A percentile compares a stretch with the other conserved stretches of the same genome.
These are phyloP conservation scores for Candida silvicultrix DNA, from an alignment of 805 yeast genomes.

Conservation along the genomic window DNA sequence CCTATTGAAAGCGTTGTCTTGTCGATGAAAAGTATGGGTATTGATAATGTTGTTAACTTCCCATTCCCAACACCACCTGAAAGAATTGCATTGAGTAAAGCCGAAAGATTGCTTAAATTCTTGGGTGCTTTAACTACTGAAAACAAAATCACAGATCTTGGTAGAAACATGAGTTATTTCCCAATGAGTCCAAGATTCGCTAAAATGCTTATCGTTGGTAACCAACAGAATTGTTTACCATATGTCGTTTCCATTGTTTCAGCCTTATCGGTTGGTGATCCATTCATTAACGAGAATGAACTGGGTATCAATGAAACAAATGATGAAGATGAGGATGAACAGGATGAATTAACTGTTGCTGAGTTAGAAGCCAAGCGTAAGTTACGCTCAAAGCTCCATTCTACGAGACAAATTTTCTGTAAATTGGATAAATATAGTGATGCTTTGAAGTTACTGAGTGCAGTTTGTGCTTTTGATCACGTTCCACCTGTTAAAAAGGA, in stretches of 20 bases:
- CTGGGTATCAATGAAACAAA: conserved; percentile 42
- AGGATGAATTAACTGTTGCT: conserved; percentile 29
- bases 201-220: conserved; percentile 81
- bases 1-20: conserved; percentile 95
- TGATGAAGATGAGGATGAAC: conserved; percentile 25
- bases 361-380: conserved; percentile 28
- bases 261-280: conserved; percentile 90
- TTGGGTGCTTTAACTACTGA: conserved; percentile 68
- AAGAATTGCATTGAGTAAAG: conserved; percentile 47
- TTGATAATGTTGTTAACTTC: conserved; percentile 81
- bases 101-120: conserved; percentile 59
- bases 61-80: conserved; percentile 97
- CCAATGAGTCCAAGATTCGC: conserved; percentile 94
- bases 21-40: conserved; percentile 96
- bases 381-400: conserved; percentile 45
- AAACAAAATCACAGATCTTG: conserved; percentile 64
- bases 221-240: conserved; percentile 79
- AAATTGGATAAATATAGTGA: conserved; percentile 73
- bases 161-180: conserved; percentile 80
- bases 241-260: conserved; percentile 90
- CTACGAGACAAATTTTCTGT: conserved; percentile 54
- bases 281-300: conserved; percentile 72
- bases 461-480: conserved; percentile 83
- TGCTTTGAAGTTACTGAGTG: conserved; percentile 67
- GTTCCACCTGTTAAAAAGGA: conserved; percentile 41